Evolutionary conservation across 1,139 yeast genomes (phyloP), one percentile per base, ranked within the genome.

Genomic region (Diutina siamensis): DNA sequence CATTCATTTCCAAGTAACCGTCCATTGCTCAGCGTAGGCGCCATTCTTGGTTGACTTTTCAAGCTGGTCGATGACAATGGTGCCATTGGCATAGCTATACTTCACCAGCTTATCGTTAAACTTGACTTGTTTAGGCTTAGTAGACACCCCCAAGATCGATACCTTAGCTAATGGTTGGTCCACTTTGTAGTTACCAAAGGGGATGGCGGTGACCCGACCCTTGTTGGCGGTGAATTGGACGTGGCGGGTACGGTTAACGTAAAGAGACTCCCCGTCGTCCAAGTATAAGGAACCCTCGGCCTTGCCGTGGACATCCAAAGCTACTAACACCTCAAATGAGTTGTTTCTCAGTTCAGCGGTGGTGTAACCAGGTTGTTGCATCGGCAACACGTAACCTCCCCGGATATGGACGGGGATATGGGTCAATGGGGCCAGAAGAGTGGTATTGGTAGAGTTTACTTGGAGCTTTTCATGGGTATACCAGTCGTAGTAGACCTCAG

Each of bases 401-500:
- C 55, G 51, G 22, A 57, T 47, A 40, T 55, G 57, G 17, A 57
- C 47, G 31, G 59, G 60, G 42, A 57, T 57, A 45, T 55, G 57
- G 20, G 59, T 60, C 45, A 57, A 52, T 38, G 61, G 61, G 12
- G 61, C 59, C 19, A 46, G 50, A 45, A 56, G 51, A 25, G 61
- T 55, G 41, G 51, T 54, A 44, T 60, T 59, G 8, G 53, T 48
- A 45, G 57, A 55, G 45, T 57, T 50, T 3, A 15, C 36, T 12
- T 15, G 18, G 34, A 54, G 57, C 27, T 50, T 46, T 42, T 52
- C 52, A 25, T 55, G 53, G 10, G 63, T 59, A 53, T 63, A 63
- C 64, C 64, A 64, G 50, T 63, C 67, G 47, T 61, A 63, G 57
- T 64, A 63, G 5, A 57, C 54, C 22, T 57, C 61, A 13, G 15